A percentile compares a stretch with the other conserved stretches of the same genome.
These are phyloP conservation scores for Rhodamnia argentea DNA, from an alignment of 345 rosid genomes.

Conservation along the genomic window DNA sequence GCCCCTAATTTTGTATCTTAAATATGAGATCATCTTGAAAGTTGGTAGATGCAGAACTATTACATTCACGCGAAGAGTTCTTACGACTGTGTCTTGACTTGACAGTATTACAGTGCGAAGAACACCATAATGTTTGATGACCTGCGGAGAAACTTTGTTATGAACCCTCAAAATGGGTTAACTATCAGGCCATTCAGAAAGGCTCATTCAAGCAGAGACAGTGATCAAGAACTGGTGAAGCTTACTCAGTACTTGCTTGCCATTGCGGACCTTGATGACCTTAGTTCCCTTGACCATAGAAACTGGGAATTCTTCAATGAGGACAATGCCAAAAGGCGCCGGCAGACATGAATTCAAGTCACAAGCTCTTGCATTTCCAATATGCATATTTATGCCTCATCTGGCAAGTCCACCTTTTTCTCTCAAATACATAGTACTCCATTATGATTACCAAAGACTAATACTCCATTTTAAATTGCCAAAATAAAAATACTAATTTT, in stretches of 20 bases:
- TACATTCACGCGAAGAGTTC: not conserved
- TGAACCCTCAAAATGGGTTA: constrained; percentile 93
- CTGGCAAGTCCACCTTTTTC: not conserved
- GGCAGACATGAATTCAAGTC: constrained; percentile 31
- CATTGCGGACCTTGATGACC: constrained; percentile 73
- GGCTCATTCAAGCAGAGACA: constrained; percentile 81
- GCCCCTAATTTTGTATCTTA: not conserved
- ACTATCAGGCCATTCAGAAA: constrained; percentile 73
- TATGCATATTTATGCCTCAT: not conserved
- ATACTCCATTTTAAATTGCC: not conserved
- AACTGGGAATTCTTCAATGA: constrained; percentile 64
- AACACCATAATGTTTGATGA: constrained; percentile 99
- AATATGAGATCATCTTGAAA: not conserved
- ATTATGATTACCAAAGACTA: not conserved
- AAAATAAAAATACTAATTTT: not conserved
- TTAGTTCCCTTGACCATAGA: constrained; percentile 62
- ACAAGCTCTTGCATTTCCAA: constrained; percentile 1
- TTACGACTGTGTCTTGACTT: not conserved
- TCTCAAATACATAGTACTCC: not conserved
- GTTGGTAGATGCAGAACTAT: not conserved
- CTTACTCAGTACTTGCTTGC: constrained; percentile 82
- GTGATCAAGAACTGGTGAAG: constrained; percentile 77
- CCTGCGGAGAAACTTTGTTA: constrained; percentile 73
- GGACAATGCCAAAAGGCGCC: constrained; percentile 58
- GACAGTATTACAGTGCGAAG: constrained; percentile 65